Evolutionary conservation across 768 basidiomycete species (phyloP).

Genomic region (Lactarius hatsudake): DNA sequence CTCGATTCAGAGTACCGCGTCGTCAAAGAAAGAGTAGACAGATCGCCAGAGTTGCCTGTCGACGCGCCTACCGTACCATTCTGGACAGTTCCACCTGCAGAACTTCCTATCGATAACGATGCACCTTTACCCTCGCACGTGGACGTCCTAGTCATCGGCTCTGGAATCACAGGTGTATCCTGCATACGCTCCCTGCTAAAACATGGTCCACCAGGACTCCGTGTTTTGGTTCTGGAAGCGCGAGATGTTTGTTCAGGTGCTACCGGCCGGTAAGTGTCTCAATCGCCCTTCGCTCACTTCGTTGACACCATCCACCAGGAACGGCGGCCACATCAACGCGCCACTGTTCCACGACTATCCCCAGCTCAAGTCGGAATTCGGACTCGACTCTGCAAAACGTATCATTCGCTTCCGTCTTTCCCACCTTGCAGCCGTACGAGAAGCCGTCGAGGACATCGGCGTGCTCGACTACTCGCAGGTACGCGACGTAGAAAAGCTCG

Average conservation of each 20-base stretch:
- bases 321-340: slow-evolving; percentile 68
- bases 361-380: slow-evolving; percentile 45
- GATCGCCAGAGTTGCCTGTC: slow-evolving; percentile 55
- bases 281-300: too few relatives aligned
- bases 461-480: slow-evolving; percentile 53
- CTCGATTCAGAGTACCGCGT: slow-evolving; percentile 16
- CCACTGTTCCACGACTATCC: slow-evolving; percentile 58
- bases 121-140: slow-evolving; percentile 45
- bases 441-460: slow-evolving; percentile 52
- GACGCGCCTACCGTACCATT: slow-evolving; percentile 54
- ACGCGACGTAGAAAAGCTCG: slow-evolving; percentile 55
- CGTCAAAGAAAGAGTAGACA: slow-evolving; percentile 33
- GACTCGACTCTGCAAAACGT: slow-evolving; percentile 45
- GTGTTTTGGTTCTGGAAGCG: slow-evolving; percentile 77
- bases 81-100: slow-evolving; percentile 57
- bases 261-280: slow-evolving; percentile 55
- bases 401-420: slow-evolving; percentile 61
- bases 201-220: slow-evolving; percentile 32
- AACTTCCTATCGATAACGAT: slow-evolving; percentile 38
- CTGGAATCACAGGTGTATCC: slow-evolving; percentile 71
- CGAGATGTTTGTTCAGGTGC: slow-evolving; percentile 74
- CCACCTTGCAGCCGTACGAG: slow-evolving; percentile 50
- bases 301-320: slow-evolving; percentile 38
- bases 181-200: slow-evolving; percentile 55
- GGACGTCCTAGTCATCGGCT: slow-evolving; percentile 72